Conservation (phyloP, 441 rosid species). For the Macaranga tanarius region DNA sequence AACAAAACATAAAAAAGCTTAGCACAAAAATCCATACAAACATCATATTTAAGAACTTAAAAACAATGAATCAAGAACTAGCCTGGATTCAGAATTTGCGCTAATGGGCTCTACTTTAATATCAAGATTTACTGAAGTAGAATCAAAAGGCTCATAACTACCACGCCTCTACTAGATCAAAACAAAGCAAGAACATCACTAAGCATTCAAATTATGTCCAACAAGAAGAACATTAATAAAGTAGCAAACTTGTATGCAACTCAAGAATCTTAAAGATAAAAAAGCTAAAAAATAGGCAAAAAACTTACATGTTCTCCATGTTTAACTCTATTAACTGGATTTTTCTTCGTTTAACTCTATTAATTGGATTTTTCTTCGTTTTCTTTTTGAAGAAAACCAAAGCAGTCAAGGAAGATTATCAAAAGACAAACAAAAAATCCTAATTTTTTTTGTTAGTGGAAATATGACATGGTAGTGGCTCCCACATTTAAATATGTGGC, state of each 20-base stretch:
- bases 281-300: too few relatives aligned
- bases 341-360: constrained; percentile 43
- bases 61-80: background rate
- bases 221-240: too few relatives aligned
- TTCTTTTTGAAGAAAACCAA: constrained; percentile 65
- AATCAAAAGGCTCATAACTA: constrained; percentile 65
- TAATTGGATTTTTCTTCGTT: constrained; percentile 51
- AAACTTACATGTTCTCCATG: too few relatives aligned
- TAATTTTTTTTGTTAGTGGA: too few relatives aligned
- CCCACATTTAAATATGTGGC: too few relatives aligned
- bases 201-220: constrained; percentile 7
- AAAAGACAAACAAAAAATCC: too few relatives aligned
- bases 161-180: constrained; percentile 45
- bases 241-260: too few relatives aligned
- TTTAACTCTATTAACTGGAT: too few relatives aligned
- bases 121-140: constrained; percentile 29
- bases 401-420: constrained; percentile 56
- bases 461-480: too few relatives aligned
- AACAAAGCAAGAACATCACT: background rate
- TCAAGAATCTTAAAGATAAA: too few relatives aligned
- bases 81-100: constrained; percentile 45
- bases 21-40: background rate
- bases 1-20: background rate
- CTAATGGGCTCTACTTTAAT: constrained; percentile 23
- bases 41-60: background rate